Percentiles rank a stretch among this genome's conserved stretches.
Conservation (phyloP, 306 rosid species). For the Cercis canadensis region DNA sequence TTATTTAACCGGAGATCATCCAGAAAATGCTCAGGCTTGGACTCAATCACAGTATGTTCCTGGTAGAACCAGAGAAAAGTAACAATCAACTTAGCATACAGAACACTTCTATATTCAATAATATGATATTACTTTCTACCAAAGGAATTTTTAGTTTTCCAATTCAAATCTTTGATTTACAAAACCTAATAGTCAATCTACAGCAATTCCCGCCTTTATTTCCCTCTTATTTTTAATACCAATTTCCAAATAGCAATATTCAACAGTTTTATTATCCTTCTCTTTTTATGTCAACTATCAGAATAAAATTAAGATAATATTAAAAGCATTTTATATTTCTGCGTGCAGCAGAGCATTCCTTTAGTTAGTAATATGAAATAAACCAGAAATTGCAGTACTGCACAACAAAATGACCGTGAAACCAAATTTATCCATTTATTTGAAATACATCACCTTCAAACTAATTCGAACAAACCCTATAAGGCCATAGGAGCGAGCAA, state of each 20-base stretch:
- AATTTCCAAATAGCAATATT: slow-evolving; percentile 21
- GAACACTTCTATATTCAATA: slow-evolving; percentile 22
- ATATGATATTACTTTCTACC: not conserved
- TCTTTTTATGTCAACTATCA: slow-evolving; percentile 22
- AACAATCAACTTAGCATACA: slow-evolving; percentile 33
- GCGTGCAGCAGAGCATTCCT: slow-evolving; percentile 8
- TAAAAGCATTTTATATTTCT: slow-evolving; percentile 26
- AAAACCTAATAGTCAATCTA: slow-evolving; percentile 2
- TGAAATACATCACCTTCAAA: slow-evolving; percentile 64
- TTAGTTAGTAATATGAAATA: slow-evolving; percentile 26
- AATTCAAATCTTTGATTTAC: slow-evolving; percentile 18
- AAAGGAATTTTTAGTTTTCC: slow-evolving; percentile 31
- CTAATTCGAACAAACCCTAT: slow-evolving; percentile 93
- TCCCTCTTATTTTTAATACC: slow-evolving; percentile 31
- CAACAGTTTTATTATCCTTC: slow-evolving; percentile 4
- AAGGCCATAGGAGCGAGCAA: slow-evolving; percentile 98
- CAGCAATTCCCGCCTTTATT: slow-evolving; percentile 27
- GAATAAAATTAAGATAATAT: slow-evolving; percentile 12
- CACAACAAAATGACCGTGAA: not conserved
- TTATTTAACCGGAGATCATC: slow-evolving; percentile 96
- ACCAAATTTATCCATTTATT: slow-evolving; percentile 1
- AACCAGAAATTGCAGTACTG: not conserved
- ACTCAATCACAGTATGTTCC: slow-evolving; percentile 96
- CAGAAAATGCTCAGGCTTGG: slow-evolving; percentile 97
- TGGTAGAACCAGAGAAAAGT: slow-evolving; percentile 45